phyloP scores from a whole-genome alignment of 768 basidiomycete species.

The Leccinellum albellum region DNA sequence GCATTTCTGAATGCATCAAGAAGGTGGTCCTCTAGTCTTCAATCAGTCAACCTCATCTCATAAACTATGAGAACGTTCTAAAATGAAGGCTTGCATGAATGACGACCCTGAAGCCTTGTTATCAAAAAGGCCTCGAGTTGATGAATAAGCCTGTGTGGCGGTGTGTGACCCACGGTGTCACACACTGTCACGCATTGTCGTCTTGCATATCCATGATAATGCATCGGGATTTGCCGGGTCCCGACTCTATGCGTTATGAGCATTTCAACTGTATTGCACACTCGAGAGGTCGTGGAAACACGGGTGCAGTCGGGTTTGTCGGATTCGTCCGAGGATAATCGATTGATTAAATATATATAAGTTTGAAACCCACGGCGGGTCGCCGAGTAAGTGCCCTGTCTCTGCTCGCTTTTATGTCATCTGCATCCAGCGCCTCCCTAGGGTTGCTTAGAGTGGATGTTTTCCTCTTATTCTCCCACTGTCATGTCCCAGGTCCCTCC shows the following conservation, averaged over 20 bases:
- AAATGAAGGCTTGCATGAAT: background rate
- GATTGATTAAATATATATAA: too few species aligned
- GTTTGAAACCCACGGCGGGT: too few species aligned
- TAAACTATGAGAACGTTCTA: background rate
- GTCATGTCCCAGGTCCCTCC: constrained; percentile 13
- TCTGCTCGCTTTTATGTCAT: constrained; percentile 2
- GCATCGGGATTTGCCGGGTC: too few species aligned
- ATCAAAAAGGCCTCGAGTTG: background rate
- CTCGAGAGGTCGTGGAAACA: too few species aligned
- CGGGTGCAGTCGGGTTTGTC: too few species aligned
- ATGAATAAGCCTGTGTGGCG: too few species aligned
- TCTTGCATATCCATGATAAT: too few species aligned
- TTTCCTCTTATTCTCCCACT: background rate
- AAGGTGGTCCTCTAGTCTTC: background rate
- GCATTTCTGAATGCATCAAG: background rate
- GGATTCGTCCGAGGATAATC: too few species aligned
- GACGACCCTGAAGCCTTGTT: background rate
- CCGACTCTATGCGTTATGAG: too few species aligned
- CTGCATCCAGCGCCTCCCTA: background rate
- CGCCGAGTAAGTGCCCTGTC: background rate
- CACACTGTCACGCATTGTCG: too few species aligned
- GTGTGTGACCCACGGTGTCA: too few species aligned
- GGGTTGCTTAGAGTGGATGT: background rate
- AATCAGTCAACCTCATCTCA: background rate
- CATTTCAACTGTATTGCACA: too few species aligned